Evolutionary conservation across 805 yeast species (phyloP), one percentile per base, ranked within the genome.

Genomic region (Dipodascus albidus): DNA sequence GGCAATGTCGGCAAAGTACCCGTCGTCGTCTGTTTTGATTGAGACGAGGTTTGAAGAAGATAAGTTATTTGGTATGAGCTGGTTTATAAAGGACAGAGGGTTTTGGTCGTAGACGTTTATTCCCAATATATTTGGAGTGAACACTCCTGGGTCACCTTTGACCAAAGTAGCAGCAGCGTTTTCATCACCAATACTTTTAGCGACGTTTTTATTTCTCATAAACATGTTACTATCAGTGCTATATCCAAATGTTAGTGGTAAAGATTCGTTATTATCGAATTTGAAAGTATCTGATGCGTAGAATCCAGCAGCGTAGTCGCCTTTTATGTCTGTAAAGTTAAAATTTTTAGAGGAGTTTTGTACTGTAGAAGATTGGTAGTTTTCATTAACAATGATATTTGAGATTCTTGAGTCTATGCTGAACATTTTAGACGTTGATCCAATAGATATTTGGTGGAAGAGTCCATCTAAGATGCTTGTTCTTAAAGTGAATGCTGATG

Each of bases 211-310:
- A 21, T 59, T 59, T 2, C 53, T 53, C 14, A 50, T 35, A 15
- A 44, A 31, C 27, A n/a, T 6, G 23, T 50, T 44, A 2, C 54
- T 23, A n/a, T 52, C 27, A 41, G 53, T 41, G 1, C 51, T 57
- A 3, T 54, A 31, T 2, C 53, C 58, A 27, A 58, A 47, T 35
- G 53, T 27, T 22, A 50, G 48, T 23, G 52, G 27, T 17, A 42
- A 23, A 14, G 55, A 35, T 2, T 2, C 27, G 27, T 42, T 22
- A 15, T 42, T 44, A 9, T 50, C 54, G 20, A 38, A 19, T 3
- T n/a, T 17, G 19, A 58, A 21, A 4, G 19, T 50, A 42, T 58
- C 61, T 14, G 50, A 21, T 8, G 48, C 57, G 44, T 53, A 54
- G 6, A 23, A 23, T 4, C 61, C 61, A 4, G 55, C 11, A 3